Evolutionary conservation across 805 yeast genomes (phyloP).

Genomic region (Lipomyces kockii): DNA sequence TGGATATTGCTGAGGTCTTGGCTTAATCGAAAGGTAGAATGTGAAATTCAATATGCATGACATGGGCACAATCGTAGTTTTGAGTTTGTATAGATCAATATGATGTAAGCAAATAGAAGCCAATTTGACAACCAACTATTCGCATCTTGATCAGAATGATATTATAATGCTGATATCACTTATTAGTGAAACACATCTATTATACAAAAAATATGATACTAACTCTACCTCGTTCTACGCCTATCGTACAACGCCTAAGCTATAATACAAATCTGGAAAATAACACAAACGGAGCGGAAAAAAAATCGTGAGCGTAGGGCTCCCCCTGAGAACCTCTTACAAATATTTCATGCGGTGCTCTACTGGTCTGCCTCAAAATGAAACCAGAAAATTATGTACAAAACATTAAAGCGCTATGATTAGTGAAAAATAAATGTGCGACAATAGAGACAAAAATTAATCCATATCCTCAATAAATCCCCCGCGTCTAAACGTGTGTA

Average conservation of each 20-base stretch:
- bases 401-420: neutral
- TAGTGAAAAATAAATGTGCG: neutral
- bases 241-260: neutral
- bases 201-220: neutral
- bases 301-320: conserved; percentile 24
- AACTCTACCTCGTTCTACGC: neutral
- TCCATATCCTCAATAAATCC: neutral
- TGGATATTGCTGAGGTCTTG: conserved; percentile 30
- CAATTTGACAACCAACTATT: neutral
- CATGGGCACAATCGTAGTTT: neutral
- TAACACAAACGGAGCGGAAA: neutral
- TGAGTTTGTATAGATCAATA: neutral
- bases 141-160: neutral
- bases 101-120: neutral
- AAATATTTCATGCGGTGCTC: neutral
- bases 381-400: neutral
- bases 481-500: neutral
- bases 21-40: neutral
- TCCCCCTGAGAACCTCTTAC: conserved; percentile 1
- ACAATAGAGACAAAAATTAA: neutral
- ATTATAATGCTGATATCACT: neutral
- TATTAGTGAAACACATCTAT: neutral
- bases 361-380: neutral
- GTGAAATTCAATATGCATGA: neutral
- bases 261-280: neutral